A percentile compares a stretch with the other conserved stretches of the same genome.
These are phyloP conservation scores for Dactylella cylindrospora DNA, from an alignment of 2,329 filamentous ascomycete species.

Conservation along the genomic window DNA sequence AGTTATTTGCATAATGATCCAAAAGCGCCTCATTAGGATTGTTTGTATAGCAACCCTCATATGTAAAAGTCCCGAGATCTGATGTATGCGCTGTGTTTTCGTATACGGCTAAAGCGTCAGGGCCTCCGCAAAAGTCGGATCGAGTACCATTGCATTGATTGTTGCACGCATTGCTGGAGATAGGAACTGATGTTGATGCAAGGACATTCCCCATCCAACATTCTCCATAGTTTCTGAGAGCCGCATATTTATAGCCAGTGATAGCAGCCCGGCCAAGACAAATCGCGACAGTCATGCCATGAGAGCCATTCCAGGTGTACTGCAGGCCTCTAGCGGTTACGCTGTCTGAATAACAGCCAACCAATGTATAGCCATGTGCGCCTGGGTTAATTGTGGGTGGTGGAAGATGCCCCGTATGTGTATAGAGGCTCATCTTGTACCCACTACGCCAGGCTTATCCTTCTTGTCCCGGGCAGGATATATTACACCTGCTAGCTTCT, in stretches of 20 bases:
- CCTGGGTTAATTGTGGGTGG: conserved; percentile 1
- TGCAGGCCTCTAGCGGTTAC: background rate
- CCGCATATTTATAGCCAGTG: too few relatives aligned
- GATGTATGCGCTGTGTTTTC: conserved; percentile 1
- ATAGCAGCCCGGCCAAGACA: too few relatives aligned
- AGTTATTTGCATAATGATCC: too few relatives aligned
- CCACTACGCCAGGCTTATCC: conserved; percentile 1
- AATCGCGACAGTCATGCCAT: too few relatives aligned
- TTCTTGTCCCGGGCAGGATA: background rate
- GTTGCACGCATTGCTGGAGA: background rate
- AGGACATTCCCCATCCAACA: conserved; percentile 1
- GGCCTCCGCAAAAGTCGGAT: conserved; percentile 5
- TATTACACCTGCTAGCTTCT: background rate
- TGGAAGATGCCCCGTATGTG: background rate
- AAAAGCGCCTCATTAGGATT: too few relatives aligned
- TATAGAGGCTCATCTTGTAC: conserved; percentile 9
- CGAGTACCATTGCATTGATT: background rate
- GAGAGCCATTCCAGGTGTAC: background rate
- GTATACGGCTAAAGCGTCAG: conserved; percentile 1
- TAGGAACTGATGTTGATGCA: background rate
- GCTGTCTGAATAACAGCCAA: background rate
- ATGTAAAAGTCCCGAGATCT: too few relatives aligned
- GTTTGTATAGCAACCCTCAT: too few relatives aligned
- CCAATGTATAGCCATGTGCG: background rate
- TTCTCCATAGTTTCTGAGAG: background rate